Evolutionary conservation across 345 rosid species (phyloP).

Genomic region (Rhizophora apiculata): DNA sequence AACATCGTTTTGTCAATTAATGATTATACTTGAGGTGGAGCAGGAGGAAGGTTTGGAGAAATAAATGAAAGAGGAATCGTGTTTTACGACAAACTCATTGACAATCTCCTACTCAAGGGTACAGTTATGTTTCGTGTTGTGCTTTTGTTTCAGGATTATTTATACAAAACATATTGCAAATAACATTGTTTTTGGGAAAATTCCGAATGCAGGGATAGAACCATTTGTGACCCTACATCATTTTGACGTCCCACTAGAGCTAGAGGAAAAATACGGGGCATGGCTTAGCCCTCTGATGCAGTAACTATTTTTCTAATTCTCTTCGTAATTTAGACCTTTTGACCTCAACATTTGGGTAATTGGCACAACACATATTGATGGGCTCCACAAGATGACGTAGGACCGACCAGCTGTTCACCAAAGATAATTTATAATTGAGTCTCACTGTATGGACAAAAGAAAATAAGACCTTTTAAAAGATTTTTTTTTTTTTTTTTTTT

Average conservation of each 20-base stretch:
- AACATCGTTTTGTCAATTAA: background rate
- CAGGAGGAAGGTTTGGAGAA: slow-evolving; percentile 42
- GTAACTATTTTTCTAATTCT: slow-evolving; percentile 15
- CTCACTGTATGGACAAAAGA: no score
- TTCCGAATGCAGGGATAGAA: slow-evolving; percentile 39
- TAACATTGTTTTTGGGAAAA: background rate
- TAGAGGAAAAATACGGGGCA: slow-evolving; percentile 36
- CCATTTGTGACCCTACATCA: slow-evolving; percentile 46
- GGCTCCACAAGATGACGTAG: no score
- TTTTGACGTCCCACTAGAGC: slow-evolving; percentile 37
- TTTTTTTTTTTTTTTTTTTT: no score
- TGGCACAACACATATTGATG: no score
- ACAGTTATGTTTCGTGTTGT: background rate
- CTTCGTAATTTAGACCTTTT: no score
- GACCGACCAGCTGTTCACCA: no score
- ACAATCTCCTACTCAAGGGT: slow-evolving; percentile 37
- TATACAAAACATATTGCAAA: no score
- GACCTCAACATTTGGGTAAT: no score
- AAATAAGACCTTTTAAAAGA: no score
- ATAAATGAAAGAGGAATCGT: slow-evolving; percentile 36
- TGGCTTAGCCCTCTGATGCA: slow-evolving; percentile 45
- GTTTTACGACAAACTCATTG: slow-evolving; percentile 37
- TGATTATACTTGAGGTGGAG: slow-evolving; percentile 10
- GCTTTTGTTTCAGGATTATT: no score
- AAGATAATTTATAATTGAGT: no score